Evolutionary conservation across 2,329 filamentous ascomycete genomes (phyloP).

Genomic region (Zasmidium angulare): DNA sequence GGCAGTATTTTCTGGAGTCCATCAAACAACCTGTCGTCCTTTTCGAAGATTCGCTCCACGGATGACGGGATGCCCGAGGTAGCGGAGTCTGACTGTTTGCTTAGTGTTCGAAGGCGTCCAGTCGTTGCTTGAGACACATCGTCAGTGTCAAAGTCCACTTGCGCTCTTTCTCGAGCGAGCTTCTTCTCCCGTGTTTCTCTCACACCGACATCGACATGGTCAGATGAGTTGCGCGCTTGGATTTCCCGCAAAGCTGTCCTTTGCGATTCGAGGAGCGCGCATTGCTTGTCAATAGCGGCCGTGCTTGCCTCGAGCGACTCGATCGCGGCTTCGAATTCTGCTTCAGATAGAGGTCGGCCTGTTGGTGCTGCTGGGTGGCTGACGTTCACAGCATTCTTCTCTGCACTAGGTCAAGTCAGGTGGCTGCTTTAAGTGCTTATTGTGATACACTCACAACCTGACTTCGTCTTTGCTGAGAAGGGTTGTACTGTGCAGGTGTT

Average conservation of each 20-base stretch:
- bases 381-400: neutral
- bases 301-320: constrained; percentile 65
- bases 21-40: constrained; percentile 64
- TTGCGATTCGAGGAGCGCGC: constrained; percentile 60
- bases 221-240: constrained; percentile 42
- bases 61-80: constrained; percentile 50
- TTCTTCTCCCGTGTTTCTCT: constrained; percentile 20
- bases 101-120: constrained; percentile 38
- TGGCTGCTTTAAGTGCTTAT: neutral
- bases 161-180: constrained; percentile 41
- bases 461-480: constrained; percentile 52
- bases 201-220: neutral
- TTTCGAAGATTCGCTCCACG: constrained; percentile 48
- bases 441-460: constrained; percentile 40
- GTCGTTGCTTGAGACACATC: constrained; percentile 31
- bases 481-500: constrained; percentile 47
- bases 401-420: constrained; percentile 3
- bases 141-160: constrained; percentile 41
- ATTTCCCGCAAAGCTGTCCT: constrained; percentile 60
- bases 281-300: constrained; percentile 63
- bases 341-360: constrained; percentile 54
- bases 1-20: constrained; percentile 66
- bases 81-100: constrained; percentile 52
- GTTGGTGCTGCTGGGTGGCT: neutral
- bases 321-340: constrained; percentile 62